These are phyloP conservation scores for Soucietia sequanensis DNA, from an alignment of 805 yeast genomes.

Conservation along the genomic window DNA sequence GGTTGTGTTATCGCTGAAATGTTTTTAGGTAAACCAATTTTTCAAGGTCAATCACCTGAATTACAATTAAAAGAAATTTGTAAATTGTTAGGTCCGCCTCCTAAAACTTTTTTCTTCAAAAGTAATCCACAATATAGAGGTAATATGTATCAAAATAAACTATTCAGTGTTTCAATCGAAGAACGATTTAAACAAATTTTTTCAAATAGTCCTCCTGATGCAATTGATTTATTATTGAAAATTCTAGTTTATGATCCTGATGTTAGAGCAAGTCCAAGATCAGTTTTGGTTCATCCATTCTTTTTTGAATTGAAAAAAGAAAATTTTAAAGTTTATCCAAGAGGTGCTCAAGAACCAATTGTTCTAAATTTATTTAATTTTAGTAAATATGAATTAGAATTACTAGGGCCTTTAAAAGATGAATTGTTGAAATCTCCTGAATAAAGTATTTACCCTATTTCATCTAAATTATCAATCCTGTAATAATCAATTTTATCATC, in stretches of 20 bases:
- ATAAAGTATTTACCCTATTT: background rate
- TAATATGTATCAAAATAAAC: conserved; percentile 64
- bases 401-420: conserved; percentile 39
- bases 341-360: conserved; percentile 45
- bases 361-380: conserved; percentile 61
- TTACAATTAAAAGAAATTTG: conserved; percentile 89
- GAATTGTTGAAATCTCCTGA: conserved; percentile 20
- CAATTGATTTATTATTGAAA: conserved; percentile 77
- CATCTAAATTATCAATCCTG: background rate
- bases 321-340: conserved; percentile 51
- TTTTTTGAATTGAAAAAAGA: conserved; percentile 78
- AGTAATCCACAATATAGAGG: conserved; percentile 77
- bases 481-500: background rate
- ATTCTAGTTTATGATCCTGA: conserved; percentile 91
- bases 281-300: conserved; percentile 83
- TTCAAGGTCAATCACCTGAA: conserved; percentile 89
- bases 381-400: conserved; percentile 63
- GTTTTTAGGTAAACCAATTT: conserved; percentile 89
- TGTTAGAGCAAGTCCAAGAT: conserved; percentile 72
- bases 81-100: conserved; percentile 87
- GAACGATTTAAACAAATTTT: conserved; percentile 51
- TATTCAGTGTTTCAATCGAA: conserved; percentile 54
- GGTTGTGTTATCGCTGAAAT: conserved; percentile 97
- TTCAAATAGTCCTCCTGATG: conserved; percentile 75
- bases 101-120: conserved; percentile 63